phyloP scores from a whole-genome alignment of 2,329 filamentous ascomycete genomes.

The Fusarium burgessii region DNA sequence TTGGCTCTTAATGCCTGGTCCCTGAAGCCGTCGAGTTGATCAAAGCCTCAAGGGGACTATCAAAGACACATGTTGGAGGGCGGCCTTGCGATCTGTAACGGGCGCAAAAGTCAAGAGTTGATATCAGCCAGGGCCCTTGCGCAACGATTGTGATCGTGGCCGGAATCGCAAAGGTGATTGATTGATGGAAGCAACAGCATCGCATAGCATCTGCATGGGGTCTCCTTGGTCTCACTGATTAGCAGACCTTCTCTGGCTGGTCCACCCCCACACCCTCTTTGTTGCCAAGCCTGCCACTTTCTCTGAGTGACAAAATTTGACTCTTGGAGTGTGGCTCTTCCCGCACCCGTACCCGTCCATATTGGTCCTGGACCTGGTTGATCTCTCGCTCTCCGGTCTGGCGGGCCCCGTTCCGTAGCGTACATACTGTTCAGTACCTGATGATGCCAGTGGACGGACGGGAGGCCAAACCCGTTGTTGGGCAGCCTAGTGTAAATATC shows the following conservation, averaged over 20 bases:
- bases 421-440: constrained; percentile 3
- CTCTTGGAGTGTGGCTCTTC: constrained; percentile 28
- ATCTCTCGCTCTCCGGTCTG: constrained; percentile 23
- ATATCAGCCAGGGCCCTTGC: constrained; percentile 27
- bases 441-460: constrained; percentile 13
- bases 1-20: constrained; percentile 17
- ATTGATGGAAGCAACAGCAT: constrained; percentile 8
- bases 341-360: constrained; percentile 27
- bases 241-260: constrained; percentile 38
- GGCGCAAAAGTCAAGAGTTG: constrained; percentile 38
- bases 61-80: constrained; percentile 30
- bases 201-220: constrained; percentile 10
- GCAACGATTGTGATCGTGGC: constrained; percentile 39
- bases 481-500: constrained; percentile 9
- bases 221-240: constrained; percentile 38
- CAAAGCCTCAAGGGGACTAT: neutral
- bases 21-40: constrained; percentile 14
- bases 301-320: constrained; percentile 23
- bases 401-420: constrained; percentile 35
- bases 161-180: constrained; percentile 40
- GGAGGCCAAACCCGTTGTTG: constrained; percentile 27
- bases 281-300: constrained; percentile 33
- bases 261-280: constrained; percentile 38
- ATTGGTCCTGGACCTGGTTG: neutral
- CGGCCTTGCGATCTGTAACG: constrained; percentile 33